phyloP scores from a whole-genome alignment of 805 yeast genomes.

The Candida ficus region DNA sequence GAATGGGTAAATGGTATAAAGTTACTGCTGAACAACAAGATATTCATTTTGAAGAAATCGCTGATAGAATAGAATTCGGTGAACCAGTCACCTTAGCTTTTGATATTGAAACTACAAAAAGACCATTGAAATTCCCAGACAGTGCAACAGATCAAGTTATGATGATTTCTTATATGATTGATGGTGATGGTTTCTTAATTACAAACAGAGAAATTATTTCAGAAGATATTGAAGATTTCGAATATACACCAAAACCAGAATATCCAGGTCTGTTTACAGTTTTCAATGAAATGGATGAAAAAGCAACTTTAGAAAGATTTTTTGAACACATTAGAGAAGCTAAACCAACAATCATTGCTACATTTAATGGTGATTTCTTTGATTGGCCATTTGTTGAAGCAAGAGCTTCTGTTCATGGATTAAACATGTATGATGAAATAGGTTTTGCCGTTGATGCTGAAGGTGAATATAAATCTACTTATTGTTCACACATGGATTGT shows the following conservation, averaged over 20 bases:
- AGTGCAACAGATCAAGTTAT: slow-evolving; percentile 84
- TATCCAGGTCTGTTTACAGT: slow-evolving; percentile 86
- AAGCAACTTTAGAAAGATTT: slow-evolving; percentile 64
- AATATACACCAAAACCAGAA: slow-evolving; percentile 96
- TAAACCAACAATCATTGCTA: slow-evolving; percentile 94
- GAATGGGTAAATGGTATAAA: slow-evolving; percentile 96
- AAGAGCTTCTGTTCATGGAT: slow-evolving; percentile 75
- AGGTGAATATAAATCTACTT: slow-evolving; percentile 87
- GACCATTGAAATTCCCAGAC: slow-evolving; percentile 94
- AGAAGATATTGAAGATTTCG: slow-evolving; percentile 94
- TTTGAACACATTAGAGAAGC: slow-evolving; percentile 88
- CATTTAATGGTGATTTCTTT: slow-evolving; percentile 97
- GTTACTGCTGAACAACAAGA: slow-evolving; percentile 61
- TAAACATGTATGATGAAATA: slow-evolving; percentile 86
- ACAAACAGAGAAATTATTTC: slow-evolving; percentile 93
- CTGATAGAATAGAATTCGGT: slow-evolving; percentile 85
- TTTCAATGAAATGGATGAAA: slow-evolving; percentile 85
- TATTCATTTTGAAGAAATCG: slow-evolving; percentile 50
- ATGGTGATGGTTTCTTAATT: slow-evolving; percentile 91
- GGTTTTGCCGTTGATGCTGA: slow-evolving; percentile 89
- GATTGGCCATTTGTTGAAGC: slow-evolving; percentile 99
- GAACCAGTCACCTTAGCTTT: slow-evolving; percentile 96
- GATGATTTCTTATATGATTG: slow-evolving; percentile 99
- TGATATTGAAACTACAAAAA: slow-evolving; percentile 96
- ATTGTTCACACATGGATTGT: slow-evolving; percentile 97